Evolutionary conservation across 306 rosid species (phyloP), one percentile per base, ranked within the genome.

Genomic region (Begonia peltatifolia): DNA sequence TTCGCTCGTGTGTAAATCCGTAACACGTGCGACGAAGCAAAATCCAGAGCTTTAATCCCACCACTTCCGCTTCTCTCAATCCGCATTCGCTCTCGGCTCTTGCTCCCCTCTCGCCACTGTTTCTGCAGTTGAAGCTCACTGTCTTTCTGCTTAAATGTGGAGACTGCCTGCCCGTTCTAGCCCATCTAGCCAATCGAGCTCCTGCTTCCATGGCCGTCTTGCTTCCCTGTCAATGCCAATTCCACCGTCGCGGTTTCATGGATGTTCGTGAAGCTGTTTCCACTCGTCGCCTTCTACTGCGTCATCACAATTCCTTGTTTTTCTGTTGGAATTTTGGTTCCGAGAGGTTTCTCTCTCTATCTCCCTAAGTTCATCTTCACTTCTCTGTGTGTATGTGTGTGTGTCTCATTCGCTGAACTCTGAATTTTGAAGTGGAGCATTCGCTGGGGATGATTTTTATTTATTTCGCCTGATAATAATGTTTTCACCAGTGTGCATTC

Each of bases 251-350:
- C 18, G 23, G 58, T 41, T 58, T 78, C 76, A 68, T 83, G 87
- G 90, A 59, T 54, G 68, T 65, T 55, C 50, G 77, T 54, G 76
- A 77, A 55, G 64, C 77, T 74, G 79, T 58, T 56, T 66, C 74
- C 42, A 64, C 63, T 55, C 17, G 62, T 53, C 75, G 43, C 38
- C 68, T 57, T 30, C 63, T 72, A 60, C 55, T 44, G 11, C 58
- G 46, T 57, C 71, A 69, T 47, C 48, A 50, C 50, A 48, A 18
- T 35, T 22, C 25, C 53, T 63, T 56, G 61, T 63, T 66, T 62
- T 46, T 30, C 61, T 62, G 79, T 52, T 67, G 64, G 58, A 53
- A 59, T 3, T 58, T 59, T 10, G 69, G 73, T 48, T 52, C 83
- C 2, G 66, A 74, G 41, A 78, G 75, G 68, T 71, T 69, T 55